A percentile compares a stretch with the other conserved stretches of the same genome.
These are phyloP conservation scores for Leishmania arabica DNA, from an alignment of 208 protist species.

Conservation along the genomic window DNA sequence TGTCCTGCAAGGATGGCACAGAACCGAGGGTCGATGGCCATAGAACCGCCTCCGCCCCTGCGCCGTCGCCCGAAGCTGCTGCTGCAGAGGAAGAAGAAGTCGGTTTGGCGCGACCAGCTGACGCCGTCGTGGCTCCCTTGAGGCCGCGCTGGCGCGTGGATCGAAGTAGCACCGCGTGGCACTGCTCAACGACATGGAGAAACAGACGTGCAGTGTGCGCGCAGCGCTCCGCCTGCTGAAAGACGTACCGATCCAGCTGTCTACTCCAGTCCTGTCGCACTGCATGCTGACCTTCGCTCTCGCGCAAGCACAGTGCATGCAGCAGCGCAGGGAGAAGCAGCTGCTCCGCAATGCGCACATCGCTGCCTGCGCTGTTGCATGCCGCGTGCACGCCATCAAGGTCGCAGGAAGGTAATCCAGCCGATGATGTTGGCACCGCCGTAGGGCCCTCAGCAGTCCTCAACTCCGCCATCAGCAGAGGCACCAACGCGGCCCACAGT, in stretches of 20 bases:
- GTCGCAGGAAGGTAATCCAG: background rate
- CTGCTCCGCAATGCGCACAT: constrained; percentile 21
- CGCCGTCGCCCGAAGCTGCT: background rate
- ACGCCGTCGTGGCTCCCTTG: constrained; percentile 3
- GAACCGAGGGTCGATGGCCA: constrained; percentile 35
- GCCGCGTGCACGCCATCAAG: background rate
- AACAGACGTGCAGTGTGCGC: constrained; percentile 39
- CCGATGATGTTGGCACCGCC: background rate
- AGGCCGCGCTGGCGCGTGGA: constrained; percentile 49
- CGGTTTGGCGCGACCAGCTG: no score
- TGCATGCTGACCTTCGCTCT: constrained; percentile 45
- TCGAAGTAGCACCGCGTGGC: constrained; percentile 35
- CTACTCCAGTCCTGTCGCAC: constrained; percentile 44
- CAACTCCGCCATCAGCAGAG: constrained; percentile 33
- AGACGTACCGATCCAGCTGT: constrained; percentile 34
- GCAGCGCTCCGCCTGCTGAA: constrained; percentile 28
- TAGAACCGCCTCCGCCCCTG: background rate
- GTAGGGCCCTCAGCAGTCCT: background rate
- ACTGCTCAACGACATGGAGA: constrained; percentile 45
- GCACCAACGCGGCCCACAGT: constrained; percentile 27
- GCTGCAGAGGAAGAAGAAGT: background rate
- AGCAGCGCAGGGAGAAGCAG: constrained; percentile 56
- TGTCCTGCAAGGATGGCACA: constrained; percentile 42
- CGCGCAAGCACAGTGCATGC: constrained; percentile 54
- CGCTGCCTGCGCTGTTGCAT: background rate